These are phyloP conservation scores for Erysimum cheiranthoides DNA, from an alignment of 345 rosid species.

Conservation along the genomic window DNA sequence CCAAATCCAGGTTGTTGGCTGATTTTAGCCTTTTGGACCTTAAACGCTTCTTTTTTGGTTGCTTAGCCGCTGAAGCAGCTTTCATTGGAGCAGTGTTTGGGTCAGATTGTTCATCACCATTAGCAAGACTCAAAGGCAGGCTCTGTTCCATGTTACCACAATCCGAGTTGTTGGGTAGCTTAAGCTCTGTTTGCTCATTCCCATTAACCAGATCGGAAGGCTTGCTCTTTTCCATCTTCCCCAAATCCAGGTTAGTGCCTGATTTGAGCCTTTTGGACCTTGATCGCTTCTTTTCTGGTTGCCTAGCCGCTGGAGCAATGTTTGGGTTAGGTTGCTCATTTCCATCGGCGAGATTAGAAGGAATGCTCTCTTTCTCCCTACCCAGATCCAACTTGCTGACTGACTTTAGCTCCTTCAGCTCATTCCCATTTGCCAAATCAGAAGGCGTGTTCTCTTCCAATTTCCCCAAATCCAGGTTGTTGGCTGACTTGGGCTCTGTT, in stretches of 20 bases:
- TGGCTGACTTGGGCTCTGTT: not conserved
- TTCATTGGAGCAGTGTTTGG: conserved; percentile 10
- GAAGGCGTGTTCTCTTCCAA: not conserved
- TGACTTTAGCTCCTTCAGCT: not conserved
- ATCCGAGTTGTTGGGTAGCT: not conserved
- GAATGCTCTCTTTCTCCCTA: conserved; percentile 3
- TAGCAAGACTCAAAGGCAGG: not conserved
- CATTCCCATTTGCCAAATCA: not conserved
- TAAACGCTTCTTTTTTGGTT: conserved; percentile 34
- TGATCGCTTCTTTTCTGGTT: conserved; percentile 26
- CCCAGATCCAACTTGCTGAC: not conserved
- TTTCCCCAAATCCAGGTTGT: not conserved
- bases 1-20: conserved; percentile 22
- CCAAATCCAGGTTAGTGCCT: conserved; percentile 16
- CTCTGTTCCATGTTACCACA: conserved; percentile 6
- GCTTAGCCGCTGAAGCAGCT: conserved; percentile 15
- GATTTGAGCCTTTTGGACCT: conserved; percentile 22
- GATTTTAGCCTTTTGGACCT: conserved; percentile 22
- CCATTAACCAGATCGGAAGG: conserved; percentile 12
- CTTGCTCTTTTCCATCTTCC: conserved; percentile 11
- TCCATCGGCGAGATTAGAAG: not conserved
- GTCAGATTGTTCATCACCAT: conserved; percentile 22
- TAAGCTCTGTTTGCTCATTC: conserved; percentile 18
- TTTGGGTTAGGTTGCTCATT: conserved; percentile 24
- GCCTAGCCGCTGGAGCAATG: conserved; percentile 12